Evolutionary conservation across 805 yeast genomes (phyloP).

Genomic region (Pichia cabralensis): DNA sequence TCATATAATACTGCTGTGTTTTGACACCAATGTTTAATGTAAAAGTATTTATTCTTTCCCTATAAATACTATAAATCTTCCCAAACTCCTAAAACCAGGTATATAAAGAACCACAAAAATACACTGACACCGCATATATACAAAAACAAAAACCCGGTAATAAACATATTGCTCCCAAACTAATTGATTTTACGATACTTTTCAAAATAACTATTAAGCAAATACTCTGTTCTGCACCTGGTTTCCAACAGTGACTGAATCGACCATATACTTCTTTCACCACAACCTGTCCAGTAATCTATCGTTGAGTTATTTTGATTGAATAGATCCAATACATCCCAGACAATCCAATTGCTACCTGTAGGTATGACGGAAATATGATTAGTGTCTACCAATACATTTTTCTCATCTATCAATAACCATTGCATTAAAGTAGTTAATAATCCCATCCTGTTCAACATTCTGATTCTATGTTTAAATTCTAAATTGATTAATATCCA

Average conservation of each 20-base stretch:
- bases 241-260: constrained; percentile 75
- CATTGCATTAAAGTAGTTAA: constrained; percentile 62
- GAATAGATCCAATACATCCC: constrained; percentile 64
- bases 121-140: no score
- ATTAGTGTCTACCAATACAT: constrained; percentile 61
- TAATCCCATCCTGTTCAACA: constrained; percentile 69
- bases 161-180: no score
- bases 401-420: constrained; percentile 78
- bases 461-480: constrained; percentile 72
- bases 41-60: no score
- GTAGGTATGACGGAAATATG: constrained; percentile 91
- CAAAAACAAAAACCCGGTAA: no score
- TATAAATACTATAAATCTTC: no score
- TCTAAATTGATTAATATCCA: constrained; percentile 64
- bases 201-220: constrained; percentile 65
- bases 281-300: constrained; percentile 82
- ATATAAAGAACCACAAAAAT: no score
- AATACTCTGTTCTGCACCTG: constrained; percentile 82
- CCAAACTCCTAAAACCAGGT: no score
- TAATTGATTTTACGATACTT: constrained; percentile 15
- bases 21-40: no score
- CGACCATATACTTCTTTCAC: constrained; percentile 93
- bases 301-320: constrained; percentile 64
- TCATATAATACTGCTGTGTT: no score
- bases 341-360: constrained; percentile 49